Percentiles rank a stretch among this genome's conserved stretches.
Conservation (phyloP, 2,329 filamentous ascomycete species). For the Aureobasidium subglaciale region DNA sequence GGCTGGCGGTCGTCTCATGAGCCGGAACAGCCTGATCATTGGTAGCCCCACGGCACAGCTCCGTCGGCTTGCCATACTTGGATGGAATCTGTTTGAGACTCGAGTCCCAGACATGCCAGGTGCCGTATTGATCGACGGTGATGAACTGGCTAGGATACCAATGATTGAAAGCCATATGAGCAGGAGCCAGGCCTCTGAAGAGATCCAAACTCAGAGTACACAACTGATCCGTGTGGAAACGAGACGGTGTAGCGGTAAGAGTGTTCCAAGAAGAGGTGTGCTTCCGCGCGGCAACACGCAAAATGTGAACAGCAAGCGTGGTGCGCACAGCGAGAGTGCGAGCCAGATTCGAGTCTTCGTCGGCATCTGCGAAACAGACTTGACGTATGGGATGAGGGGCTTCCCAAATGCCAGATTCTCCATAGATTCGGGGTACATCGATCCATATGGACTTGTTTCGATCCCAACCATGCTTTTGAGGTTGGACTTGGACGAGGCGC, state of each 20-base stretch:
- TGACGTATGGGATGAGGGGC: conserved; percentile 49
- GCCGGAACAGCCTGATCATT: conserved; percentile 19
- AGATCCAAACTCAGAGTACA: conserved; percentile 45
- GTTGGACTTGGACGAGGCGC: conserved; percentile 45
- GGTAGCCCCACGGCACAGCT: conserved; percentile 8
- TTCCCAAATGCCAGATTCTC: conserved; percentile 50
- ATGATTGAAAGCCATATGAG: conserved; percentile 60
- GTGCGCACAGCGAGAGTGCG: conserved; percentile 9
- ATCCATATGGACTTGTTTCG: conserved; percentile 41
- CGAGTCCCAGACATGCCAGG: conserved; percentile 60
- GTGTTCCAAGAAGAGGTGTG: conserved; percentile 3
- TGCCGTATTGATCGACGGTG: conserved; percentile 57
- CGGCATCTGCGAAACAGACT: conserved; percentile 42
- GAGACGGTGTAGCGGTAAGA: conserved; percentile 34
- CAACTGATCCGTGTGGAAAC: conserved; percentile 50
- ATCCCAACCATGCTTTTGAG: conserved; percentile 51
- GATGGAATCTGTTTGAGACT: neutral
- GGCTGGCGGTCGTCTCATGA: conserved; percentile 30
- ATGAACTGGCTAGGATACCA: conserved; percentile 54
- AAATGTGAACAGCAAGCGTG: neutral
- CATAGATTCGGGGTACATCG: conserved; percentile 37
- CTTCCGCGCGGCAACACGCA: neutral
- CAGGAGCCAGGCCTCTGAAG: conserved; percentile 51
- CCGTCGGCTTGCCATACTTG: neutral
- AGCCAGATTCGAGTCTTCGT: conserved; percentile 28